Conservation (phyloP, 2,329 filamentous ascomycete genomes). For the Penicillium sumatraense region DNA sequence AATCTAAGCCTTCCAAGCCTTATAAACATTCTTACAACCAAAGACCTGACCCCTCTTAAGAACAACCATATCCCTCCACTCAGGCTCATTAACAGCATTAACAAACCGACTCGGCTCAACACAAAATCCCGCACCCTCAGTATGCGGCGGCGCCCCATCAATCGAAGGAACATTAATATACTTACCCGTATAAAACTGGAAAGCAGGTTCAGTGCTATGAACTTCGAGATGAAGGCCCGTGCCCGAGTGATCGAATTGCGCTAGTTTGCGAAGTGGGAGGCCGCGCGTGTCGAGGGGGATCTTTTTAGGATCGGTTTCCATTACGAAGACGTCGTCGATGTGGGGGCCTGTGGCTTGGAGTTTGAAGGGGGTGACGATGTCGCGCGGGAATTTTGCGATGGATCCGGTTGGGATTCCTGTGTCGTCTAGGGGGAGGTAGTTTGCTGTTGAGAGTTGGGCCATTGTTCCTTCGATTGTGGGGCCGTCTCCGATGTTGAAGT, state of each 20-base stretch:
- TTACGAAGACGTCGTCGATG: slow-evolving; percentile 89
- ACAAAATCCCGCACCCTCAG: slow-evolving; percentile 77
- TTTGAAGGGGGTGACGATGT: slow-evolving; percentile 69
- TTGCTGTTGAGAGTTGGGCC: slow-evolving; percentile 61
- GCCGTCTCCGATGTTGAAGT: slow-evolving; percentile 68
- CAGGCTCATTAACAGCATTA: slow-evolving; percentile 80
- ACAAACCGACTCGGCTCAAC: slow-evolving; percentile 91
- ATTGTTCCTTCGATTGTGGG: slow-evolving; percentile 67
- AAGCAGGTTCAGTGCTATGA: slow-evolving; percentile 88
- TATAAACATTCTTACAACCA: slow-evolving; percentile 81
- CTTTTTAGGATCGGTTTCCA: slow-evolving; percentile 64
- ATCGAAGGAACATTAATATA: slow-evolving; percentile 75
- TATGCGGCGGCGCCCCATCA: slow-evolving; percentile 64
- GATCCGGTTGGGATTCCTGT: slow-evolving; percentile 74
- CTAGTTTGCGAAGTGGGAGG: slow-evolving; percentile 67
- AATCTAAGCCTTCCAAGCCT: slow-evolving; percentile 69
- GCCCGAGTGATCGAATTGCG: slow-evolving; percentile 73
- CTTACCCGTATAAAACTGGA: slow-evolving; percentile 95
- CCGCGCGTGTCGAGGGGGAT: slow-evolving; percentile 70
- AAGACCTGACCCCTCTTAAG: slow-evolving; percentile 85
- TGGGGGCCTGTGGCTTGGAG: slow-evolving; percentile 73
- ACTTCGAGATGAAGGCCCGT: slow-evolving; percentile 83
- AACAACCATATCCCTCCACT: slow-evolving; percentile 78
- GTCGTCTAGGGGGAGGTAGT: slow-evolving; percentile 75
- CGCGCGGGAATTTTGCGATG: slow-evolving; percentile 66